A percentile compares a stretch with the other conserved stretches of the same genome.
Conservation (phyloP, 768 basidiomycete species). For the Calocera viscosa region DNA sequence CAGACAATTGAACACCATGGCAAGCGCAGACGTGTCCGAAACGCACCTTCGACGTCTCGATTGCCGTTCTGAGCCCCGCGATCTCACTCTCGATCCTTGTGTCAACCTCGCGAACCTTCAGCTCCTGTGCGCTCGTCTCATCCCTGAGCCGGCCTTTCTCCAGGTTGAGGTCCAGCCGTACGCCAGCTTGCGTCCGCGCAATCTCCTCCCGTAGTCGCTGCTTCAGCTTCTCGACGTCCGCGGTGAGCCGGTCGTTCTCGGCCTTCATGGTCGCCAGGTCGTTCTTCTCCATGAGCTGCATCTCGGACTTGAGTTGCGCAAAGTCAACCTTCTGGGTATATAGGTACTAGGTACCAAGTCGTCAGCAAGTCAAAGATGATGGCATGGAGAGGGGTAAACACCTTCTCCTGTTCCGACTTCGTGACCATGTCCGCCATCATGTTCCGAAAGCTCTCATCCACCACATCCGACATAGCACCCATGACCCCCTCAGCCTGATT, state of each 20-base stretch:
- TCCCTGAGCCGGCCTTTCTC: constrained; percentile 95
- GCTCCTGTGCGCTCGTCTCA: constrained; percentile 78
- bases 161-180: constrained; percentile 84
- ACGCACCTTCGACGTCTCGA: constrained; percentile 70
- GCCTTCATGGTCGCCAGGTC: constrained; percentile 90
- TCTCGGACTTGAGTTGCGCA: constrained; percentile 88
- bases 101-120: constrained; percentile 96
- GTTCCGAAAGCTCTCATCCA: constrained; percentile 90
- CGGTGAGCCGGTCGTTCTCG: constrained; percentile 85
- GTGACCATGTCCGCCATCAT: constrained; percentile 96
- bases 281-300: constrained; percentile 93
- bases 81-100: constrained; percentile 95
- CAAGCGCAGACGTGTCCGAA: not conserved
- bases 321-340: constrained; percentile 96
- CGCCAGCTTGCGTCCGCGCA: constrained; percentile 81
- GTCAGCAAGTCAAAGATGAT: not conserved
- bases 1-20: constrained; percentile 43
- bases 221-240: constrained; percentile 90
- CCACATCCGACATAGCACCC: constrained; percentile 91
- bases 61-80: constrained; percentile 66
- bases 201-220: constrained; percentile 86
- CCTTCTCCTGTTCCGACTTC: constrained; percentile 94
- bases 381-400: constrained; percentile 26
- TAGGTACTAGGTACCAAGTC: constrained; percentile 48
- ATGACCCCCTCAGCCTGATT: constrained; percentile 95